A percentile compares a stretch with the other conserved stretches of the same genome.
phyloP scores from a whole-genome alignment of 176 grass and related monocot genomes.

The Raddia distichophylla region DNA sequence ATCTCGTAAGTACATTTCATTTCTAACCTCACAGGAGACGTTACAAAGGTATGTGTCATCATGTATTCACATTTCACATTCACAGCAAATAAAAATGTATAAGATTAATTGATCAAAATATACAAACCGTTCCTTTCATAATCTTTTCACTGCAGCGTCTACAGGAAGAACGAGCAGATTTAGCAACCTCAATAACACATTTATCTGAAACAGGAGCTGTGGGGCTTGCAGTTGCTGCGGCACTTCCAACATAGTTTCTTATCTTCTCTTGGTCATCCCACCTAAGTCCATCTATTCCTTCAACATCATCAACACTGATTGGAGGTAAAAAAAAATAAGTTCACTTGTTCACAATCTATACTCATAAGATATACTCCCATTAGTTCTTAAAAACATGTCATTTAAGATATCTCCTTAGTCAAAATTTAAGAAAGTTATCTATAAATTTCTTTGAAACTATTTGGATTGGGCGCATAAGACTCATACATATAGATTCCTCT shows the following conservation, averaged over 20 bases:
- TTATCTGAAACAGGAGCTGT: conserved; percentile 51
- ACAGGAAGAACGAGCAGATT: conserved; percentile 86
- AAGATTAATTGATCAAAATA: conserved; percentile 40
- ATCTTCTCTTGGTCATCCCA: conserved; percentile 97
- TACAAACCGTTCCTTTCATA: conserved; percentile 80
- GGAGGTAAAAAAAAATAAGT: conserved; percentile 9
- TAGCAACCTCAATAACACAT: conserved; percentile 76
- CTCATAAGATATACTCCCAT: background rate
- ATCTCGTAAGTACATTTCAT: background rate
- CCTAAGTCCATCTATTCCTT: conserved; percentile 83
- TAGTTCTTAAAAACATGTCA: too few relatives aligned
- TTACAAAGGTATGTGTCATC: conserved; percentile 7
- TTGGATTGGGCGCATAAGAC: too few relatives aligned
- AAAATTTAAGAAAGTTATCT: too few relatives aligned
- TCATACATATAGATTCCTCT: too few relatives aligned
- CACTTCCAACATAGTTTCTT: conserved; percentile 68
- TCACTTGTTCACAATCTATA: conserved; percentile 2
- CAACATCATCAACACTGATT: conserved; percentile 81
- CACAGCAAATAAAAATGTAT: background rate
- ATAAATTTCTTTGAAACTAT: too few relatives aligned
- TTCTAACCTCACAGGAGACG: background rate
- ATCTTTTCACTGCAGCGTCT: conserved; percentile 83
- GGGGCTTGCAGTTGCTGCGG: conserved; percentile 45
- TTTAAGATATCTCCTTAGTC: too few relatives aligned
- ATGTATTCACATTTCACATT: conserved; percentile 28